Evolutionary conservation across 2,329 filamentous ascomycete genomes (phyloP).

Genomic region (Furcasterigmium furcatum): DNA sequence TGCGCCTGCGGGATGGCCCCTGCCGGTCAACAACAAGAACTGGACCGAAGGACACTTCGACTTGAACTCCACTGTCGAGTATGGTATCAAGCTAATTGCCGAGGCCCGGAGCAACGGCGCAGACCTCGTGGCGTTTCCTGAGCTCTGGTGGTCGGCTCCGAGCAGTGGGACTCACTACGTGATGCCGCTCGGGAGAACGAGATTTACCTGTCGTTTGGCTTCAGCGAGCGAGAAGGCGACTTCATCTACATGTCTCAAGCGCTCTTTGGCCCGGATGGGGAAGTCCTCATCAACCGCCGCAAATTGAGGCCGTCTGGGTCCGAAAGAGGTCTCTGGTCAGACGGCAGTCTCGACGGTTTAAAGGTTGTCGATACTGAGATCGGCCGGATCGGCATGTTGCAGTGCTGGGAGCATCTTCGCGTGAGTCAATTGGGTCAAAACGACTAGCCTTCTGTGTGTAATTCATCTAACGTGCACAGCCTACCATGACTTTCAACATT

Average conservation of each 20-base stretch:
- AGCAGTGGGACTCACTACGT: slow-evolving; percentile 1
- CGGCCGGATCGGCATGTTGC: slow-evolving; percentile 39
- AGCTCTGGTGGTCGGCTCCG: slow-evolving; percentile 3
- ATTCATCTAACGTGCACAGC: neutral
- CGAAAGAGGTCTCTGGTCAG: slow-evolving; percentile 46
- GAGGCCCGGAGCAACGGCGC: neutral
- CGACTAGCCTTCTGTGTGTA: too few species aligned
- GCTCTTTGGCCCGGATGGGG: slow-evolving; percentile 35
- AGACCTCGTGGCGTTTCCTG: slow-evolving; percentile 3
- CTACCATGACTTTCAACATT: slow-evolving; percentile 8
- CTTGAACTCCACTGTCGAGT: slow-evolving; percentile 3
- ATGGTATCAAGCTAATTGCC: slow-evolving; percentile 1
- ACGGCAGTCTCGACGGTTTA: slow-evolving; percentile 34
- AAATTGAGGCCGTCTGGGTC: slow-evolving; percentile 52
- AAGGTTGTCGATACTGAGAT: slow-evolving; percentile 33
- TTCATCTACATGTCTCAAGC: slow-evolving; percentile 43
- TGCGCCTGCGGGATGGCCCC: slow-evolving; percentile 2
- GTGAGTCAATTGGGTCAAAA: neutral
- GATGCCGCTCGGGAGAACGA: neutral
- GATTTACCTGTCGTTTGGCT: slow-evolving; percentile 14
- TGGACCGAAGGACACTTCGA: slow-evolving; percentile 1
- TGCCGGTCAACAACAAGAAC: slow-evolving; percentile 3
- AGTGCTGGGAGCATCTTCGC: slow-evolving; percentile 42
- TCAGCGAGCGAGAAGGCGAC: slow-evolving; percentile 32
- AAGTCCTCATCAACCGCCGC: slow-evolving; percentile 34